A percentile compares a stretch with the other conserved stretches of the same genome.
Conservation (phyloP, 164 flowering plant genomes). For the Tetrastigma voinierianum region DNA sequence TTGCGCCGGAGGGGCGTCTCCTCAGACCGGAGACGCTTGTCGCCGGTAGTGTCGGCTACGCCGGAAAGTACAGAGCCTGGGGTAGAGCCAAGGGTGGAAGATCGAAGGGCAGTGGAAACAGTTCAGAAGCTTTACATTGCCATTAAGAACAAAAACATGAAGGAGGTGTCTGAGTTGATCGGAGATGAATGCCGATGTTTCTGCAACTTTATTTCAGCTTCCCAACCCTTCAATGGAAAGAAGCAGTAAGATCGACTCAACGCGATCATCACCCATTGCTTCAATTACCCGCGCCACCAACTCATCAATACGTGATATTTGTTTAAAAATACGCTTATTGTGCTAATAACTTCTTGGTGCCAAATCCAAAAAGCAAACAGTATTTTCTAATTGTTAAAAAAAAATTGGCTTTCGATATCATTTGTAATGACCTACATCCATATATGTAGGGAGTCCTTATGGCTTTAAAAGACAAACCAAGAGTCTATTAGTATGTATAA, state of each 20-base stretch:
- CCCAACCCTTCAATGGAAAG: slow-evolving; percentile 49
- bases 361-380: too few species aligned
- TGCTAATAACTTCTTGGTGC: too few species aligned
- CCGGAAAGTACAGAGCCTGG: slow-evolving; percentile 19
- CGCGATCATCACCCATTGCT: too few species aligned
- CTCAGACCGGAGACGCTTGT: slow-evolving; percentile 12
- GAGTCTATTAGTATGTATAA: too few species aligned
- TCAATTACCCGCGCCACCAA: too few species aligned
- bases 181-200: slow-evolving; percentile 60
- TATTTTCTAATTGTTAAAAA: too few species aligned
- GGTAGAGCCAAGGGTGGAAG: slow-evolving; percentile 32
- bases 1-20: slow-evolving; percentile 4
- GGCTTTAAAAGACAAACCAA: too few species aligned
- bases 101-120: slow-evolving; percentile 42
- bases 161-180: slow-evolving; percentile 46
- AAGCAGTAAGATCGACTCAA: slow-evolving; percentile 35
- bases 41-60: slow-evolving; percentile 3
- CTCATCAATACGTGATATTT: too few species aligned
- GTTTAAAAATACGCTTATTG: too few species aligned
- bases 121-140: slow-evolving; percentile 55
- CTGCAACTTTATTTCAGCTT: slow-evolving; percentile 46
- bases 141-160: slow-evolving; percentile 37
- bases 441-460: too few species aligned
- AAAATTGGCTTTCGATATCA: too few species aligned
- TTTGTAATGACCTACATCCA: too few species aligned